phyloP scores from a whole-genome alignment of 495 filamentous ascomycete species.

The Trichoderma asperelloides region DNA sequence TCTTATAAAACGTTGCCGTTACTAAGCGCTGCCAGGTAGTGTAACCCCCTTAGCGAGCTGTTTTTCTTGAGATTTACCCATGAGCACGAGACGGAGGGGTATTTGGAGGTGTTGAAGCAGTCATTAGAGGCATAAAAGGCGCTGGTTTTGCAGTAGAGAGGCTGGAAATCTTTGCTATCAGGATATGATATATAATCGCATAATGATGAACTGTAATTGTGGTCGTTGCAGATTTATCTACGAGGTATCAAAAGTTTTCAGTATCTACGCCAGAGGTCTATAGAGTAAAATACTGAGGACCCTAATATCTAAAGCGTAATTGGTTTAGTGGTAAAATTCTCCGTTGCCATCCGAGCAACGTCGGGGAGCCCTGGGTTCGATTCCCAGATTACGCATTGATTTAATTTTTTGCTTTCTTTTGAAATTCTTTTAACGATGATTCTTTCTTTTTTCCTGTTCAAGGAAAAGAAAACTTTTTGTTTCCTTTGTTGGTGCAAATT shows the following conservation, averaged over 20 bases:
- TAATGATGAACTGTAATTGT: too few species aligned
- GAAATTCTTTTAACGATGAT: neutral
- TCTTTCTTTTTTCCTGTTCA: neutral
- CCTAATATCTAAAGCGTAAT: neutral
- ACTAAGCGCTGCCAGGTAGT: neutral
- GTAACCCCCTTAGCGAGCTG: neutral
- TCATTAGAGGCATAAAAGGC: too few species aligned
- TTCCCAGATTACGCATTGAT: neutral
- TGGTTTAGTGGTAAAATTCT: constrained; percentile 9
- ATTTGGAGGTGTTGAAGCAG: too few species aligned
- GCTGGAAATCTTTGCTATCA: too few species aligned
- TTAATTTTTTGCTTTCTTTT: neutral
- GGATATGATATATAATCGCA: too few species aligned
- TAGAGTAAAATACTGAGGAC: neutral
- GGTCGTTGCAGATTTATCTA: neutral
- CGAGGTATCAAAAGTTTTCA: neutral
- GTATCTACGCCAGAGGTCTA: neutral
- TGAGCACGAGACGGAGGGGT: neutral
- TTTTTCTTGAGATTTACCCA: neutral
- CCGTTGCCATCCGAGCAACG: constrained; percentile 8
- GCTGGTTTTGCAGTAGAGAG: too few species aligned
- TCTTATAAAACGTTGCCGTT: neutral
- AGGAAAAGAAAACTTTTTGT: neutral
- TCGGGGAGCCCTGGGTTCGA: constrained; percentile 8
- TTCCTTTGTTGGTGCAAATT: neutral